Evolutionary conservation across 2,329 filamentous ascomycete species (phyloP), one percentile per base, ranked within the genome.

Genomic region (Myriosclerotinia duriaeana): DNA sequence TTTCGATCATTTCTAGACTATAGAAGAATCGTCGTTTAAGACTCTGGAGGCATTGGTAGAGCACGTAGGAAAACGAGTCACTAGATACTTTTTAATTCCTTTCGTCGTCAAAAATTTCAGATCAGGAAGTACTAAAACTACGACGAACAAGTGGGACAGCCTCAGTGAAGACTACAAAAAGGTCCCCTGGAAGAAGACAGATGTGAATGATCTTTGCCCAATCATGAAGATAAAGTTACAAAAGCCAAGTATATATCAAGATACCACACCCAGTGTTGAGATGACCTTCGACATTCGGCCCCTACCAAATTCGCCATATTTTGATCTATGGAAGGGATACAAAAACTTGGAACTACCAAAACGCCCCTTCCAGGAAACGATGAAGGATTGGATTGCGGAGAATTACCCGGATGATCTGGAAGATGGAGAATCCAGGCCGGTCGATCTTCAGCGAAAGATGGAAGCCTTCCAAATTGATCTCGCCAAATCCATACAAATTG

Each of bases 31-130:
- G 0, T 80, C 81, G 0, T 89, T 85, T 70, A 83, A 87, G 74
- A 89, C 87, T 0, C 81, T 89, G 0, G 87, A 89, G 74, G 85
- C 87, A 0, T 78, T 89, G 36, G 85, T 83, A 2, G 78, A 79
- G 0, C 78, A 82, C 71, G 78, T 83, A 63, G 84, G 78, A 62
- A 77, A 77, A 6, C 76, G 74, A 9, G 79, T 88, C 52, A 77
- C 83, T n/a, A 73, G 74, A 34, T 79, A 81, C 40, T 79, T 85
- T 69, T 73, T 73, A 53, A 69, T 71, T 60, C 73, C 66, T 71
- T 75, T 40, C 73, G 73, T 65, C 2, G 17, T 61, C 36, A 5
- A 69, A 65, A 53, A 17, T 52, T 17, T 38, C 65, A 14, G 64
- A 59, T 11, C 53, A 67, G 64, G 46, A 48, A 15, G 42, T 69